Evolutionary conservation across 805 yeast genomes (phyloP), one percentile per base, ranked within the genome.

Genomic region (Candida quercuum): DNA sequence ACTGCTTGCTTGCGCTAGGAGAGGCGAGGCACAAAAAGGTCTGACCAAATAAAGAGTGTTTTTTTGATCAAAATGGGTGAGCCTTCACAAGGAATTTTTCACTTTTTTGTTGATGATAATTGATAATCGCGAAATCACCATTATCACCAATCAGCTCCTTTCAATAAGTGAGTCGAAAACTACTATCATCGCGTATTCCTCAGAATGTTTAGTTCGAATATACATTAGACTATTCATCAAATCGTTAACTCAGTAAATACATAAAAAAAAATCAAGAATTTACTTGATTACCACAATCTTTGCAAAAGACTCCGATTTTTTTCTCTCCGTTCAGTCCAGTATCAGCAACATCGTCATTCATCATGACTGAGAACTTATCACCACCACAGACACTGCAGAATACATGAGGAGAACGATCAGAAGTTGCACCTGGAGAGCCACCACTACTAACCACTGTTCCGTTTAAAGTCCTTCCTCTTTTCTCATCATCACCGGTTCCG

Each of bases 261-360:
- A 24, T 6, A 7, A 6, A 14, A 12, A 9, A 12, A 13, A 9
- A 24, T 24, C n/a, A 24, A 24, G 18, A 12, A 31, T 41, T 46
- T 15, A 53, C 36, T 29, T 52, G 49, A 23, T 48, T 55, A 11
- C 59, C 60, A 38, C 60, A 55, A 22, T 55, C 60, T 14, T 48
- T 40, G 22, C 60, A 55, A 17, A 38, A 42, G 9, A 54, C 36
- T n/a, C 43, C 47, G 3, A 51, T 10, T n/a, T 19, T 29, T n/a
- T 19, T 29, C 17, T 7, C 23, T n/a, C 23, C 11, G 6, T 6
- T n/a, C n/a, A 6, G 28, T 6, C 28, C 36, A 11, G 16, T 13
- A 18, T 31, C 33, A 19, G 23, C 14, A n/a, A n/a, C n/a, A 7
- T 10, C 44, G 13, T 17, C 33, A 4, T 21, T 25, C 32, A 43